Evolutionary conservation across 331 rosid species (phyloP).

Genomic region (Arachis monticola): DNA sequence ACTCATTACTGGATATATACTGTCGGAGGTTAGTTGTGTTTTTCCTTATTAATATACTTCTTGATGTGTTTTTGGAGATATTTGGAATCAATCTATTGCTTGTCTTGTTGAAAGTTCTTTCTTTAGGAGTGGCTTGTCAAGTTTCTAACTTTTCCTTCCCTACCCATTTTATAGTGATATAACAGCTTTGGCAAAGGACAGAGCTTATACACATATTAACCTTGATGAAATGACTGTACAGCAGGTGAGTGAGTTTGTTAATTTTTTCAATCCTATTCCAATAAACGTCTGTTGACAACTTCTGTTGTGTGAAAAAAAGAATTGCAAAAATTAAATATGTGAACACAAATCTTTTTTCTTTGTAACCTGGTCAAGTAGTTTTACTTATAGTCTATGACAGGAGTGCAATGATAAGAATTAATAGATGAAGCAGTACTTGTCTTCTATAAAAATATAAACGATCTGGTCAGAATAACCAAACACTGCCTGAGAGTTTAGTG

Average conservation of each 20-base stretch:
- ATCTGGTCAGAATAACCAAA: too few relatives aligned
- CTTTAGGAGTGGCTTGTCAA: conserved; percentile 22
- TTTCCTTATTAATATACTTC: conserved; percentile 24
- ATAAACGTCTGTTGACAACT: conserved; percentile 15
- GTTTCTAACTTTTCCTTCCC: conserved; percentile 31
- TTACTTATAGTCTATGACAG: conserved; percentile 16
- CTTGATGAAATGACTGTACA: conserved; percentile 95
- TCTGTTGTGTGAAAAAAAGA: neutral
- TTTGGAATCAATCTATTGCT: conserved; percentile 11
- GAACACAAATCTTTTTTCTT: neutral
- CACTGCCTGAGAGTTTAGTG: neutral
- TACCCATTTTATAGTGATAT: conserved; percentile 71
- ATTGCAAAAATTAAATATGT: neutral
- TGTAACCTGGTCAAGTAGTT: conserved; percentile 9
- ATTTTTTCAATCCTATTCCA: neutral
- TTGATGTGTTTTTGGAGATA: conserved; percentile 31
- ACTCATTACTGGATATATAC: conserved; percentile 90
- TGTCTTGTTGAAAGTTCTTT: conserved; percentile 17
- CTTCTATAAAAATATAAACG: neutral
- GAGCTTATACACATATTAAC: conserved; percentile 83
- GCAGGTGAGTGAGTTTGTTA: conserved; percentile 60
- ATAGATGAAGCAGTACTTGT: neutral
- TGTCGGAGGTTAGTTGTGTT: conserved; percentile 86
- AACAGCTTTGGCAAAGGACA: conserved; percentile 98
- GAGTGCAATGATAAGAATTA: conserved; percentile 22